Base-by-base conservation (phyloP, 2,329 filamentous ascomycete genomes). In the Claviceps humidiphila region DNA sequence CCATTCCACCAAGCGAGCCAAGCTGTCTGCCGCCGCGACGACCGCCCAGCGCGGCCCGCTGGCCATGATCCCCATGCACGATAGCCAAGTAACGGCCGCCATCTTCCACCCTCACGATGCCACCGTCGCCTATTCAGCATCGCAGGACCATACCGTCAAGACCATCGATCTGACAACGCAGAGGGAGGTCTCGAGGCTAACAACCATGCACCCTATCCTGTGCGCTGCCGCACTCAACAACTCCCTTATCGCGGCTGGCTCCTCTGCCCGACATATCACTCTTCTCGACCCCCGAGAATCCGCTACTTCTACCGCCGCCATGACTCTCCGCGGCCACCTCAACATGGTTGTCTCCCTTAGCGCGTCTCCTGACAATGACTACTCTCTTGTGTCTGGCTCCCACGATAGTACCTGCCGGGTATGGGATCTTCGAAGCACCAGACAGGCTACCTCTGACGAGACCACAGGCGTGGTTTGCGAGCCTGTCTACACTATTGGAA, bases 321-420 rank as follows among this genome's bases (percentile, higher is more conserved):
- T 96, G 82, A 95, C 89, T n/a, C 79, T 96, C 20, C 80, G 89
- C 38, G 91, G 91, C 1, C 91, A 97, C 71, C 81, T 81, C 54
- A 95, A 95, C 71, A 79, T 79, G 71, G 74, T 84, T 17, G 71
- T 74, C 1, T 71, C 71, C 7, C 61, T 82, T 37, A 63, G 66
- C 1, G 64, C 72, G 9, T 73, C 71, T 41, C 81, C 78, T 6
- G 77, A 80, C 42, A 90, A 84, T 62, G 81, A 84, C 56, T 88
- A 90, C 70, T 82, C 85, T n/a, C 76, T 98, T 8, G 87, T 91
- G 0, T 93, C 86, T 37, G 91, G 81, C n/a, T 87, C 85, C 46
- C 87, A 95, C 67, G 93, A 98, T 67, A 89, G 91, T 38, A 95
- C 89, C 1, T 93, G 88, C 62, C 80, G 89, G 50, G 82, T 98